Evolutionary conservation across 495 filamentous ascomycete species (phyloP).

Genomic region (Platismatia glauca): DNA sequence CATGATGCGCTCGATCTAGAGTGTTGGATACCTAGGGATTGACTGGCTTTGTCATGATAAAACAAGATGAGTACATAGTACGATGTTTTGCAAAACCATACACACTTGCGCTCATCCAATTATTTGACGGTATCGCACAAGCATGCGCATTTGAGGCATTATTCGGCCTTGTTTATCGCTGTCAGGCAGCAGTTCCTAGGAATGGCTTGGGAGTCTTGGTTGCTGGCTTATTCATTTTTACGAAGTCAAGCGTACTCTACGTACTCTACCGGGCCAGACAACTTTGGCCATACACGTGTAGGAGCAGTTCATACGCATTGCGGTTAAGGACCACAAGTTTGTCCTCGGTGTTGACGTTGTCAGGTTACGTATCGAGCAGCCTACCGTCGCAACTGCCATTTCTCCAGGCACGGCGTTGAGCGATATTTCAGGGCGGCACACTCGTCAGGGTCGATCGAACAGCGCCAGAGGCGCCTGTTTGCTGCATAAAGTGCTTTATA

Average conservation of each 20-base stretch:
- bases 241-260: too few relatives aligned
- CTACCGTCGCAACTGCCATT: background rate
- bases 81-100: too few relatives aligned
- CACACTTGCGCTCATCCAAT: background rate
- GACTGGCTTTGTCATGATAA: background rate
- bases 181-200: background rate
- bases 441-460: background rate
- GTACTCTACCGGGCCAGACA: background rate
- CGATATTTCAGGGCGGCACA: background rate
- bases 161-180: background rate
- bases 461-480: too few relatives aligned
- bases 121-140: background rate
- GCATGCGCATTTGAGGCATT: background rate
- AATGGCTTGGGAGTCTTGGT: background rate
- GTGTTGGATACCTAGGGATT: background rate
- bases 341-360: background rate
- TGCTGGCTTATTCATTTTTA: background rate
- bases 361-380: too few relatives aligned
- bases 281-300: background rate
- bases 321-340: background rate
- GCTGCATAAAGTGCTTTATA: slow-evolving; percentile 25
- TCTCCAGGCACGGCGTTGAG: background rate
- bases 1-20: background rate
- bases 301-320: background rate
- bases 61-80: background rate